Percentiles rank a stretch among this genome's conserved stretches.
phyloP scores from a whole-genome alignment of 495 filamentous ascomycete species.

The Stereocaulon alpinum region DNA sequence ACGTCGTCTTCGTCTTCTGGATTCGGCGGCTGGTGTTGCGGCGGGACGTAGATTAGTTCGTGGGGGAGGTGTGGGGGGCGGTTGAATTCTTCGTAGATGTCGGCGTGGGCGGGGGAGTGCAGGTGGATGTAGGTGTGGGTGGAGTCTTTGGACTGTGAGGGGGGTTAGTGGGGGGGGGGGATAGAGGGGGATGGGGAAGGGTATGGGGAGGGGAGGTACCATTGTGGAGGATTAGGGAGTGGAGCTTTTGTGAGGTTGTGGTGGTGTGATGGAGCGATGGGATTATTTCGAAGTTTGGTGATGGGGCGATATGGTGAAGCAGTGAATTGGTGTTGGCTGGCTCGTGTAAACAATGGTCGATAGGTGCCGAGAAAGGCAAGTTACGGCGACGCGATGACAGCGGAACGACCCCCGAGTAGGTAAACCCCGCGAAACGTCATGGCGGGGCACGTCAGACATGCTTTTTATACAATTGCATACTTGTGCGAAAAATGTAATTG shows the following conservation, averaged over 20 bases:
- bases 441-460: background rate
- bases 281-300: background rate
- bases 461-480: background rate
- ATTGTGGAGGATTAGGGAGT: background rate
- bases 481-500: background rate
- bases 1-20: constrained; percentile 98
- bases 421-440: constrained; percentile 5
- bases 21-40: constrained; percentile 84
- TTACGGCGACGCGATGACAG: background rate
- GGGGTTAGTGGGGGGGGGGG: background rate
- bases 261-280: background rate
- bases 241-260: background rate
- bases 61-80: constrained; percentile 39
- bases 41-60: constrained; percentile 76
- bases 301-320: background rate
- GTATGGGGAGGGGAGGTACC: background rate
- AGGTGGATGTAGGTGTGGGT: constrained; percentile 83
- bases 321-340: background rate
- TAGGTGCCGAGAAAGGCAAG: background rate
- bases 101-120: constrained; percentile 64
- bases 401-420: background rate
- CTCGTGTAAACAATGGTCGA: background rate
- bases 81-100: constrained; percentile 63
- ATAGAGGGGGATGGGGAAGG: background rate
- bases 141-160: constrained; percentile 75